phyloP scores from a whole-genome alignment of 1,284 basidiomycete genomes.

The Ustilago nuda region DNA sequence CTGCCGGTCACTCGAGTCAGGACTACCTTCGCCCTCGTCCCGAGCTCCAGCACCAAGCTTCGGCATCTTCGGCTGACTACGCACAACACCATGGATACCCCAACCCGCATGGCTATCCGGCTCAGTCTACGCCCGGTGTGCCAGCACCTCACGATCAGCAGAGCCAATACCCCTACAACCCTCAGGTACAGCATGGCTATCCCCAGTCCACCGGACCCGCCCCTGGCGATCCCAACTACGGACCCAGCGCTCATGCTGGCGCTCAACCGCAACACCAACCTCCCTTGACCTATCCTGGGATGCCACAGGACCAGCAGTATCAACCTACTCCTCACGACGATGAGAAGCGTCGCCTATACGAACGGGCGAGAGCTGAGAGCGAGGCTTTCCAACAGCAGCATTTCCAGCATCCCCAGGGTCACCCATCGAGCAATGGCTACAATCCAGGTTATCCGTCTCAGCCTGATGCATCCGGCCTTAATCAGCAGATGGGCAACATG shows the following conservation, averaged over 20 bases:
- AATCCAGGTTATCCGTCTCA: conserved; percentile 24
- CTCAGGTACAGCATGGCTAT: conserved; percentile 26
- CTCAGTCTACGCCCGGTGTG: conserved; percentile 14
- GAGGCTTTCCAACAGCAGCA: conserved; percentile 63
- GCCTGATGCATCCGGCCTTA: conserved; percentile 23
- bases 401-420: conserved; percentile 23
- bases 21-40: conserved; percentile 44
- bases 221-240: conserved; percentile 16
- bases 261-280: conserved; percentile 24
- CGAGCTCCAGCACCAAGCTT: conserved; percentile 42
- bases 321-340: conserved; percentile 54
- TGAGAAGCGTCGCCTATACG: conserved; percentile 64
- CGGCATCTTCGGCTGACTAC: conserved; percentile 39
- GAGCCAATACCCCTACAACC: conserved; percentile 53
- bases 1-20: conserved; percentile 45
- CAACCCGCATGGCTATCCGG: conserved; percentile 22
- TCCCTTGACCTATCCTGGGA: conserved; percentile 14
- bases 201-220: conserved; percentile 12
- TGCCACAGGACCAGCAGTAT: conserved; percentile 30
- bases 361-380: conserved; percentile 61
- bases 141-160: conserved; percentile 69
- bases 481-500: conserved; percentile 37
- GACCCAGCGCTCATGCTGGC: conserved; percentile 8
- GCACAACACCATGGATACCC: conserved; percentile 35
- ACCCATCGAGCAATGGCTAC: conserved; percentile 19